Conservation (phyloP, 495 filamentous ascomycete species). For the Pseudomonodictys pantanalensis region DNA sequence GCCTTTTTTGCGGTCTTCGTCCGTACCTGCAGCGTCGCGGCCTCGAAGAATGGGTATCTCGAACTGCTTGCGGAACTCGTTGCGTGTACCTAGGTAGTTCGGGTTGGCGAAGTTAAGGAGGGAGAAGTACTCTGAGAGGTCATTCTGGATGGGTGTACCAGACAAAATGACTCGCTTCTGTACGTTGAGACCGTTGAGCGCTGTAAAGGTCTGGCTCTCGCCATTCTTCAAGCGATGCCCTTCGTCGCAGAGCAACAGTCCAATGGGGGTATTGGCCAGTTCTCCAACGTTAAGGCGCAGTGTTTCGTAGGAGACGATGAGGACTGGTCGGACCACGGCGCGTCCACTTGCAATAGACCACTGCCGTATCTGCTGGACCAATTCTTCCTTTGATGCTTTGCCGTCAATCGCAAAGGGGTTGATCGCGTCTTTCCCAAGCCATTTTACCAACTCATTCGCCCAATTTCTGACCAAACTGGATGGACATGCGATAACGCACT, state of each 20-base stretch:
- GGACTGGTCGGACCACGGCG: slow-evolving; percentile 87
- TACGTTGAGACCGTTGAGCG: slow-evolving; percentile 86
- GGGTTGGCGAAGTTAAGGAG: slow-evolving; percentile 97
- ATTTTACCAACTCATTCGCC: slow-evolving; percentile 94
- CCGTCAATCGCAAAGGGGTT: slow-evolving; percentile 96
- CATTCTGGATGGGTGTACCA: slow-evolving; percentile 96
- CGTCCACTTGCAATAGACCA: slow-evolving; percentile 90
- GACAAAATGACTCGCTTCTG: slow-evolving; percentile 90
- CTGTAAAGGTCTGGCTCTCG: slow-evolving; percentile 89
- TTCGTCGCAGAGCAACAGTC: slow-evolving; percentile 95
- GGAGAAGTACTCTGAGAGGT: slow-evolving; percentile 95
- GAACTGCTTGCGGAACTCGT: slow-evolving; percentile 92
- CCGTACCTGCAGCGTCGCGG: slow-evolving; percentile 84
- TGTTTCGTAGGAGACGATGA: slow-evolving; percentile 99
- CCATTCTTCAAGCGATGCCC: slow-evolving; percentile 98
- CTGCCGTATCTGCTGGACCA: slow-evolving; percentile 84
- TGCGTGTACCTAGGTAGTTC: slow-evolving; percentile 79
- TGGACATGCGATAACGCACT: slow-evolving; percentile 97
- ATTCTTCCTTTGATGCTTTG: slow-evolving; percentile 90
- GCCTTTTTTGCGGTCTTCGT: slow-evolving; percentile 76
- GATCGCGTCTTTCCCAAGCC: slow-evolving; percentile 88
- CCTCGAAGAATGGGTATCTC: slow-evolving; percentile 91
- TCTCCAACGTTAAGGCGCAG: slow-evolving; percentile 87
- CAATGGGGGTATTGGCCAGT: slow-evolving; percentile 80
- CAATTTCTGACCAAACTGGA: slow-evolving; percentile 96